Evolutionary conservation across 2,329 filamentous ascomycete species (phyloP).

Genomic region (Incumbomyces delicatus): DNA sequence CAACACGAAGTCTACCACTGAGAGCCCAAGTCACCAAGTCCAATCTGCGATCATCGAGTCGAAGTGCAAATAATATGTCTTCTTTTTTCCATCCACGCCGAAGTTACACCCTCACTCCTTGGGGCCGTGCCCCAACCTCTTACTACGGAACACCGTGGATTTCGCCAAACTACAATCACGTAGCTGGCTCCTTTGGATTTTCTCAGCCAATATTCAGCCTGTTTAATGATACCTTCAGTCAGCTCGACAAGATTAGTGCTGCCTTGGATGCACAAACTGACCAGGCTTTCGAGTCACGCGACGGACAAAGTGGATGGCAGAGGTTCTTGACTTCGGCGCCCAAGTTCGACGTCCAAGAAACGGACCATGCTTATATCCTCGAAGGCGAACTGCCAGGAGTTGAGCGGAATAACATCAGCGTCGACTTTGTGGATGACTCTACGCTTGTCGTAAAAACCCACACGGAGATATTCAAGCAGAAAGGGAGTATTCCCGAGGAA

Average conservation of each 20-base stretch:
- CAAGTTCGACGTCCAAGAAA: slow-evolving; percentile 39
- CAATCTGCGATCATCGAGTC: slow-evolving; percentile 7
- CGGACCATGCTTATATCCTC: slow-evolving; percentile 34
- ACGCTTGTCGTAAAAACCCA: slow-evolving; percentile 38
- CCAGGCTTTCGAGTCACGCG: slow-evolving; percentile 7
- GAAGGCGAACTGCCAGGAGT: slow-evolving; percentile 43
- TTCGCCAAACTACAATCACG: slow-evolving; percentile 9
- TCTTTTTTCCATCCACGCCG: slow-evolving; percentile 1
- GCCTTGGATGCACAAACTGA: neutral
- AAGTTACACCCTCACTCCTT: neutral
- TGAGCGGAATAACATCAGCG: slow-evolving; percentile 35
- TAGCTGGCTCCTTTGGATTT: neutral
- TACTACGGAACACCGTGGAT: slow-evolving; percentile 2
- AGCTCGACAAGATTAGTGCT: slow-evolving; percentile 16
- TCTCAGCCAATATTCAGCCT: slow-evolving; percentile 14
- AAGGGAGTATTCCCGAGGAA: slow-evolving; percentile 9
- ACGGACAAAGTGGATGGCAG: slow-evolving; percentile 8
- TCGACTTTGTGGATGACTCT: slow-evolving; percentile 39
- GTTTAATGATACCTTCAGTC: slow-evolving; percentile 21
- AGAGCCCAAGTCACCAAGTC: slow-evolving; percentile 2
- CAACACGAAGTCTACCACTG: slow-evolving; percentile 9
- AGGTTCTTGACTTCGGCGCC: slow-evolving; percentile 29
- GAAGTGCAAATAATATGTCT: slow-evolving; percentile 10
- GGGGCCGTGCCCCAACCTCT: slow-evolving; percentile 13
- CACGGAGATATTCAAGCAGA: slow-evolving; percentile 28